Evolutionary conservation across 1,139 yeast genomes (phyloP), one percentile per base, ranked within the genome.

Genomic region (Yamadazyma friedrichii): DNA sequence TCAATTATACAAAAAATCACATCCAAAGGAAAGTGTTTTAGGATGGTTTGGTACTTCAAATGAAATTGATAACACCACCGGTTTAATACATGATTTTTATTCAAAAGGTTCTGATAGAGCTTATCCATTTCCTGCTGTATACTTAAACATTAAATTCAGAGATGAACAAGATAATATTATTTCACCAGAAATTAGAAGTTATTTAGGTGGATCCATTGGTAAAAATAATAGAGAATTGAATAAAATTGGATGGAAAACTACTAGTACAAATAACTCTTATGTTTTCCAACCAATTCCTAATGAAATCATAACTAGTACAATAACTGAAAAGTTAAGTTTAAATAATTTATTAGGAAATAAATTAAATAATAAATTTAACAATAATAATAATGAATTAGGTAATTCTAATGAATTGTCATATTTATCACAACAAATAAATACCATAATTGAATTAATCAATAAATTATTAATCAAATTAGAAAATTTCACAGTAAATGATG

Each of bases 1-100:
- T 63, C 84, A 81, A 54, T 70, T 88, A 57, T 82, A 86, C 65
- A 85, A 84, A 65, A 81, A 80, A 58, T 83, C 94, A 30, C 85
- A 83, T 61, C 93, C 94, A 43, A 85, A 85, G 59, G 88, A 84
- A 53, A 74, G 76, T 39, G 86, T 88, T 42, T 76, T 88, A 44
- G 96, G 96, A 42, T 88, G 96, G 96, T 88, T 86, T 62, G 86
- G 94, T 40, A 82, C 91, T 28, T 67, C 79, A 33, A 55, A 51
- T 36, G 76, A 74, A 50, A 77, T 88, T 50, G 91, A 86, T 64
- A 76, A 81, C 46, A 78, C 84, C 58, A 81, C 94, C 20, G 87
- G 88, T n/a, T 75, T 88, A 52, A 82, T 88, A 56, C 96, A 88
- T 60, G 94, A 85, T 58, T 85, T 88, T 59, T 88, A 84, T 65